Base-by-base conservation (phyloP, 1,284 basidiomycete species). In the Sporisorium graminicola region DNA sequence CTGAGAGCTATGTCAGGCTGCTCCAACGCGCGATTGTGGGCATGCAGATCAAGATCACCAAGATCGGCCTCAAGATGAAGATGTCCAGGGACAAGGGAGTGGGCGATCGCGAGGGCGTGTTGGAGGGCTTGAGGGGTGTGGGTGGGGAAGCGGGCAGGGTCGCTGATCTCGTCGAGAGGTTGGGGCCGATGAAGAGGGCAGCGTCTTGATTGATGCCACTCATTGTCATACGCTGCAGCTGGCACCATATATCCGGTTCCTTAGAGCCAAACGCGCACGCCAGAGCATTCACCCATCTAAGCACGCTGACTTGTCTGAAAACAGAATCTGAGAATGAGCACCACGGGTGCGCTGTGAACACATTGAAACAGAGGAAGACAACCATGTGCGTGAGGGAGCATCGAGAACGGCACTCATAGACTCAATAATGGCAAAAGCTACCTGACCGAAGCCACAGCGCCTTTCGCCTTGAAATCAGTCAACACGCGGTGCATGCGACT, bases 1-100 rank as follows among this genome's bases (percentile, higher is more conserved):
- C 87, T 0, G 68, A 76, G 20, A 62, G 47, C 10, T 88, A 88
- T 69, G 79, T 86, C n/a, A 76, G 82, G n/a, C 16, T 86, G 8
- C 58, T 87, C 26, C 84, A 87, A 63, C 86, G 85, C 72, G 86
- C 81, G 0, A 87, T 88, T 27, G 78, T 87, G 4, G 87, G 87
- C 1, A 33, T 88, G 9, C 86, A 87, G 69, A 85, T 88, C 31
- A 71, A 67, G 24, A 79, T 88, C 18, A 81, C 63, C 5, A 74
- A 81, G 47, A 79, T 87, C 3, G 87, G 87, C 54, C 86, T 87
- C 9, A 82, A 86, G 54, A 86, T 84, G 77, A 88, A 88, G 75
- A 82, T 88, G 74, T 82, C 78, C 26, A 86, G 87, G 74, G 87
- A 88, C 62, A 79, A 67, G 56, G 33, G n/a, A 1, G 74, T 79